Percentiles rank a stretch among this genome's conserved stretches.
Evolutionary conservation across 2,329 filamentous ascomycete genomes (phyloP).

Genomic region (Penicillium sp.): DNA sequence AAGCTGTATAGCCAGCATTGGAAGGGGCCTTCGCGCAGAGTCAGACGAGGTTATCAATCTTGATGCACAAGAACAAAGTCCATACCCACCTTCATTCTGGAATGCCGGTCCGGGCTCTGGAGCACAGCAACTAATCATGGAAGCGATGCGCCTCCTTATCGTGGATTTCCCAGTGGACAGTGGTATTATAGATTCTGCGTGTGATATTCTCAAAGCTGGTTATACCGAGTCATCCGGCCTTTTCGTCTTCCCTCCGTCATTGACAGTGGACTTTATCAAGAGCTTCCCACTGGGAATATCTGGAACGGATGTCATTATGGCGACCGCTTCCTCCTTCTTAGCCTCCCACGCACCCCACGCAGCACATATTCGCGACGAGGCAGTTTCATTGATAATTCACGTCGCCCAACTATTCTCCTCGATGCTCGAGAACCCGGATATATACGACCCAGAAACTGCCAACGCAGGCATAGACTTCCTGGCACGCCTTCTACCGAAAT

Average conservation of each 20-base stretch:
- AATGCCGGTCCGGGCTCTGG: constrained; percentile 35
- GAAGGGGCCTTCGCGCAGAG: constrained; percentile 44
- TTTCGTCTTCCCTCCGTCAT: constrained; percentile 48
- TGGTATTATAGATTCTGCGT: constrained; percentile 50
- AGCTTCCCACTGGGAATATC: constrained; percentile 44
- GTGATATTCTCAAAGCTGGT: constrained; percentile 51
- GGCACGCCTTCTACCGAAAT: constrained; percentile 47
- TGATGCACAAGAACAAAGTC: constrained; percentile 28
- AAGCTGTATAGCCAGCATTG: constrained; percentile 47
- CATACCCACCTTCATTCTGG: constrained; percentile 44
- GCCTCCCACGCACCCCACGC: constrained; percentile 46
- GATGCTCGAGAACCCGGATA: constrained; percentile 39
- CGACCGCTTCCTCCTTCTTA: constrained; percentile 51
- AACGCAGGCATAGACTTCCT: constrained; percentile 53
- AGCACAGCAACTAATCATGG: constrained; percentile 43
- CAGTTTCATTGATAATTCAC: constrained; percentile 42
- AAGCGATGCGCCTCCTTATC: constrained; percentile 46
- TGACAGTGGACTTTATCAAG: constrained; percentile 48
- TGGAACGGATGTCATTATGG: constrained; percentile 50
- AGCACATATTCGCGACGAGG: constrained; percentile 38
- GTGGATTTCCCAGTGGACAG: constrained; percentile 45
- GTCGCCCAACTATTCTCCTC: constrained; percentile 44
- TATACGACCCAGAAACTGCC: constrained; percentile 47
- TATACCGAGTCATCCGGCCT: constrained; percentile 50
- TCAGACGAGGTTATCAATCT: constrained; percentile 42